Percentiles rank a stretch among this genome's conserved stretches.
Evolutionary conservation across 208 protist genomes (phyloP).

Genomic region (Zelonia costaricensis): DNA sequence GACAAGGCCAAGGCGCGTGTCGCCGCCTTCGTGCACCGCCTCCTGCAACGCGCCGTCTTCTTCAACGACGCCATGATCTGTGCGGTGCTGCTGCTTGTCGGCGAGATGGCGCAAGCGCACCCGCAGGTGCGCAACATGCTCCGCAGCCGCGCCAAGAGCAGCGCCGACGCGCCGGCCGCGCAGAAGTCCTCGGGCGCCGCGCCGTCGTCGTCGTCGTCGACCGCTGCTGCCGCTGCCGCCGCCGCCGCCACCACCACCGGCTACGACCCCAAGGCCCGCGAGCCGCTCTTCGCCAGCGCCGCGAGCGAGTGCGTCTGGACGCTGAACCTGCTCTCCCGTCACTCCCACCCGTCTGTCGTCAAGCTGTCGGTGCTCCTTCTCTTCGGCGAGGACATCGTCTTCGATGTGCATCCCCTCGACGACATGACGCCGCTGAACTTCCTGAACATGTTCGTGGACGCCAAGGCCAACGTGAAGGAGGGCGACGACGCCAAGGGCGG

Average conservation of each 20-base stretch:
- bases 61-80: slow-evolving; percentile 88
- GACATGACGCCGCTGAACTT: slow-evolving; percentile 89
- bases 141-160: slow-evolving; percentile 12
- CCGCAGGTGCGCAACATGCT: slow-evolving; percentile 44
- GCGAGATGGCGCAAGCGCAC: slow-evolving; percentile 77
- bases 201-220: too few relatives aligned
- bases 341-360: slow-evolving; percentile 91
- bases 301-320: slow-evolving; percentile 76
- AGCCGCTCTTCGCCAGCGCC: slow-evolving; percentile 86
- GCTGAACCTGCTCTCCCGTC: slow-evolving; percentile 74
- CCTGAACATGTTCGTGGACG: slow-evolving; percentile 90
- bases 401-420: slow-evolving; percentile 90
- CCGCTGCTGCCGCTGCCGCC: not conserved
- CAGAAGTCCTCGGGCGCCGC: not conserved
- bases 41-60: slow-evolving; percentile 87
- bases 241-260: slow-evolving; percentile 3
- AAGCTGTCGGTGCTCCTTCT: slow-evolving; percentile 86
- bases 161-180: not conserved
- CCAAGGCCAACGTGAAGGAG: slow-evolving; percentile 54
- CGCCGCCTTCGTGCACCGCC: slow-evolving; percentile 88
- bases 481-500: slow-evolving; percentile 34
- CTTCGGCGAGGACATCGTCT: slow-evolving; percentile 87
- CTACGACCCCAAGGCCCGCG: slow-evolving; percentile 87
- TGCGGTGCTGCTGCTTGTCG: slow-evolving; percentile 86
- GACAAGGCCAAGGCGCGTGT: slow-evolving; percentile 85